Conservation (phyloP, 1,139 yeast genomes). For the Debaryomyces robertsiae region DNA sequence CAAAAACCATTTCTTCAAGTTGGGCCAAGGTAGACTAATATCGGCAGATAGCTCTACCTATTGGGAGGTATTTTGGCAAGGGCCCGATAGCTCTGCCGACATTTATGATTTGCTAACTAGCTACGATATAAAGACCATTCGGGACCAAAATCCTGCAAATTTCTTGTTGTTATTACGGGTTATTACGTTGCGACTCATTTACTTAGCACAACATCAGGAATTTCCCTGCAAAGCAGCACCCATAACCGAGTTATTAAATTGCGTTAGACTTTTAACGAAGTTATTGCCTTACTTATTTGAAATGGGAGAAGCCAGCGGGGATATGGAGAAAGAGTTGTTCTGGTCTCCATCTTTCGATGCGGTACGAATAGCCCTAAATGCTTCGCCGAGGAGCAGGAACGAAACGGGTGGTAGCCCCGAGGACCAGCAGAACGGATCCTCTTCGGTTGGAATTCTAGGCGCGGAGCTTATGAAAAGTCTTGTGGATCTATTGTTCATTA, state of each 20-base stretch:
- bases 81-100: slow-evolving; percentile 45
- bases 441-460: slow-evolving; percentile 44
- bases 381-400: slow-evolving; percentile 5
- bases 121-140: slow-evolving; percentile 59
- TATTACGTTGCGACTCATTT: slow-evolving; percentile 35
- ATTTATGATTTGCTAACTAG: slow-evolving; percentile 58
- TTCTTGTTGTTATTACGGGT: slow-evolving; percentile 55
- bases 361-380: slow-evolving; percentile 20
- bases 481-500: slow-evolving; percentile 57
- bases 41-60: slow-evolving; percentile 44
- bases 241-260: slow-evolving; percentile 45
- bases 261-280: slow-evolving; percentile 66
- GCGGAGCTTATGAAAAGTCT: slow-evolving; percentile 47
- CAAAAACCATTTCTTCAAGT: slow-evolving; percentile 61
- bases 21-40: slow-evolving; percentile 59
- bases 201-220: slow-evolving; percentile 12
- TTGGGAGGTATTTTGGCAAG: slow-evolving; percentile 51
- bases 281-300: slow-evolving; percentile 72
- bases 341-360: slow-evolving; percentile 31
- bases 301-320: slow-evolving; percentile 29
- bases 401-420: slow-evolving; percentile 12
- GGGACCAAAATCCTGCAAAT: slow-evolving; percentile 60
- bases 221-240: slow-evolving; percentile 13
- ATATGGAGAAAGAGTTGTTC: slow-evolving; percentile 44
- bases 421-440: not conserved